Conservation (phyloP, 2,329 filamentous ascomycete genomes). For the Hypoxylon sp. region DNA sequence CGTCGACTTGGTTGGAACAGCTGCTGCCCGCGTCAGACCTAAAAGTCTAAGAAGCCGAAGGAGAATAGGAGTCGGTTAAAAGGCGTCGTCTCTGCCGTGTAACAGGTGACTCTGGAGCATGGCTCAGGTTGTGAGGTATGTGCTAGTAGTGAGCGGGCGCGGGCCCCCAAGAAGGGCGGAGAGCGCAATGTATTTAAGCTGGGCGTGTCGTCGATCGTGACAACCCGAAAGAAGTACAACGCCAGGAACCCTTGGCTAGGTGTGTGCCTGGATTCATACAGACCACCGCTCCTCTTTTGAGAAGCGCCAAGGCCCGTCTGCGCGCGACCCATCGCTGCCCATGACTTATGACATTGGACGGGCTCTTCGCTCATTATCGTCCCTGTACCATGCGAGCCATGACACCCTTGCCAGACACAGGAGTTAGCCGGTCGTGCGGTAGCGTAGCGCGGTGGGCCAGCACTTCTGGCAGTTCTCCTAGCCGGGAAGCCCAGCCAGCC, state of each 20-base stretch:
- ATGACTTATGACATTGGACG: constrained; percentile 30
- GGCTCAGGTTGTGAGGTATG: constrained; percentile 1
- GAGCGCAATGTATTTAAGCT: constrained; percentile 37
- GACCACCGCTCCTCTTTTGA: constrained; percentile 31
- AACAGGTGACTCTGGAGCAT: constrained; percentile 6
- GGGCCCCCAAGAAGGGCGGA: constrained; percentile 30
- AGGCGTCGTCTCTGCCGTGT: constrained; percentile 4
- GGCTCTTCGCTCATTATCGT: constrained; percentile 34
- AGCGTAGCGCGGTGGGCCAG: constrained; percentile 7
- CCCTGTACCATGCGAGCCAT: constrained; percentile 37
- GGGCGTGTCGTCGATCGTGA: constrained; percentile 33
- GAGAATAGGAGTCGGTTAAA: not conserved
- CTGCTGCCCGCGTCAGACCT: constrained; percentile 16
- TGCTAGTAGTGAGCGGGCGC: constrained; percentile 7
- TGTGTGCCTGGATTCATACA: constrained; percentile 37
- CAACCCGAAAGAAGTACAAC: constrained; percentile 30
- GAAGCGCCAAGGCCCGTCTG: constrained; percentile 28
- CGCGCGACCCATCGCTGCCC: constrained; percentile 29
- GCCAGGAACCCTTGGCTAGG: constrained; percentile 35
- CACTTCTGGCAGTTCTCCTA: constrained; percentile 2
- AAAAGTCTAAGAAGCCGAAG: constrained; percentile 9
- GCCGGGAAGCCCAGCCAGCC: constrained; percentile 1
- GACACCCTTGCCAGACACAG: constrained; percentile 36
- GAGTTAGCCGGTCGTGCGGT: constrained; percentile 21
- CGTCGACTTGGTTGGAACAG: not conserved